Evolutionary conservation across 1,284 basidiomycete genomes (phyloP), one percentile per base, ranked within the genome.

Genomic region (Leccinum fuscescens): DNA sequence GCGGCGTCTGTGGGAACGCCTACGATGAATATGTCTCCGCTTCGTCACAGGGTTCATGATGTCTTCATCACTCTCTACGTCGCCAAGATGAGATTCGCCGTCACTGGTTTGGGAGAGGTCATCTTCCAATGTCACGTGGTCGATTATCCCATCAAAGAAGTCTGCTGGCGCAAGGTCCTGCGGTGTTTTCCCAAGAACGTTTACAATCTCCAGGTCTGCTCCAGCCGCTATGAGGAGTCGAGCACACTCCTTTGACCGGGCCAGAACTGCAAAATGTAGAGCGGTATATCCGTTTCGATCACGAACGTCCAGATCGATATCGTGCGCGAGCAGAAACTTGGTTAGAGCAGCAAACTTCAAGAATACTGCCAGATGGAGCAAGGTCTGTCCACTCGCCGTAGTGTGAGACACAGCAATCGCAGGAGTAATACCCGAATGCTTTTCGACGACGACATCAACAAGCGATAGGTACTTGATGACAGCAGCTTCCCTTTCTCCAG

Each of bases 271-370:
- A 70, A 96, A 90, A 72, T 96, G 93, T 39, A 98, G 78, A 0
- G 96, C 86, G 0, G 96, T 98, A 71, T 84, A 94, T 6, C 96
- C 96, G 72, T 94, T 97, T 62, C 84, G 81, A 75, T 99, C 97
- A 59, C 93, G 87, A 2, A 84, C 83, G 72, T 98, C 93, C 52
- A 95, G 67, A 66, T 95, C 92, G 33, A 89, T 88, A 14, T 84
- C 87, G 55, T 86, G 89, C 1, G 79, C 74, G 55, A 97, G 77
- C 55, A 99, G 80, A 71, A 92, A 92, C 42, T 79, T 74, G 9
- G 88, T 84, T 14, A 99, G 82, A 2, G 83, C 79, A 27, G 86
- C 79, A 76, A 94, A 94, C 49, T 90, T 89, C 65, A 95, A 84
- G 68, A 93, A 88, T 1, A 88, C 82, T 1, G 96, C 90, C 37